Base-by-base conservation (phyloP, 164 flowering plant species). In the Vitis rotundifolia region DNA sequence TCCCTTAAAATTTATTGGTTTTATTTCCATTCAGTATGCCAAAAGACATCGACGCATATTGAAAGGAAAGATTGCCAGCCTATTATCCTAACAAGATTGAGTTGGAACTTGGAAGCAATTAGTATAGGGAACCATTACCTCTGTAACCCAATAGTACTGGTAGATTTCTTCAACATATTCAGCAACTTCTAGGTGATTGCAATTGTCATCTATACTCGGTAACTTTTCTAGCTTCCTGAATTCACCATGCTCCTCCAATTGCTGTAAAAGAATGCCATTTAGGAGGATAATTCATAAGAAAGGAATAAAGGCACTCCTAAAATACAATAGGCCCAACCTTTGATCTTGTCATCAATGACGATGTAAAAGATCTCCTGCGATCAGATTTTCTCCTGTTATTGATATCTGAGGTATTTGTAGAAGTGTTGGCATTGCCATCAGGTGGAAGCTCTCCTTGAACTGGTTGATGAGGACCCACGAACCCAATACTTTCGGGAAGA, bases 101-200 rank as follows among this genome's bases (percentile, higher is more conserved):
- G 44, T 37, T 37, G 44, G 7, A 37, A 37, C 6, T 37, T 3
- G 44, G 7, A 37, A 37, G 44, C 44, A 37, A 37, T 37, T 16
- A 63, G 48, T 52, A 50, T 28, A n/a, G 22, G 48, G 54, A 29
- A 66, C 18, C 49, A 68, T 78, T 59, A 92, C 98, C 97, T 94
- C 98, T 72, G 82, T 76, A 71, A 79, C 79, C 98, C 98, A 94
- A 73, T 92, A 94, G 69, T 87, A 89, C 49, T 82, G 83, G 76
- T 92, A 94, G 67, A 94, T 90, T 48, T 94, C 97, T 78, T 92
- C 96, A 67, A 92, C 87, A 71, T 94, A 94, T 75, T 88, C 94
- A 67, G 89, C 78, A 76, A 92, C 98, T 83, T 94, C 97, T 61
- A 94, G 87, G 65, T 83, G 91, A 80, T 94, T 90, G 56, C 62